These are phyloP conservation scores for Puccinia polysora DNA, from an alignment of 1,284 basidiomycete genomes.

Conservation along the genomic window DNA sequence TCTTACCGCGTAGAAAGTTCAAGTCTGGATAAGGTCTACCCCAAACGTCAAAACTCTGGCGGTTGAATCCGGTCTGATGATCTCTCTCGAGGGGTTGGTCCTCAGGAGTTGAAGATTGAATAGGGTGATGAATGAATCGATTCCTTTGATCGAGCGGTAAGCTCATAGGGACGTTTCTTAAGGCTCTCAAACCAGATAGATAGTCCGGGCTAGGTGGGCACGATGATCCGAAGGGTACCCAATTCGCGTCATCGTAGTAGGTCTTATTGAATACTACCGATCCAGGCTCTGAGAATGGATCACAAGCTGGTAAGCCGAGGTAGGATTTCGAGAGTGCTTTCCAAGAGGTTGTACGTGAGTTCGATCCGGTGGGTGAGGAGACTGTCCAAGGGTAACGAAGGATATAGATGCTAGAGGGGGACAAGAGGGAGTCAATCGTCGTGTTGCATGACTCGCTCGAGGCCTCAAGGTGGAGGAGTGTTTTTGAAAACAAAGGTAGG, in stretches of 20 bases:
- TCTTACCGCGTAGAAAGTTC: slow-evolving; percentile 47
- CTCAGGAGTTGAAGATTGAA: not conserved
- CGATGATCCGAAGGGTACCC: slow-evolving; percentile 46
- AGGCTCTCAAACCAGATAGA: slow-evolving; percentile 44
- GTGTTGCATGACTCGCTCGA: not conserved
- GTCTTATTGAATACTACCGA: slow-evolving; percentile 45
- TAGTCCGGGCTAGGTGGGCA: slow-evolving; percentile 49
- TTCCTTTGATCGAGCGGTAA: not conserved
- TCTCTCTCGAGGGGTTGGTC: not conserved
- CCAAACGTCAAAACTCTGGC: not conserved
- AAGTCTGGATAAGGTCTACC: slow-evolving; percentile 42
- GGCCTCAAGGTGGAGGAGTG: not conserved
- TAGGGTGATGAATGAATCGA: slow-evolving; percentile 1
- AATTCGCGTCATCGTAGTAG: slow-evolving; percentile 45
- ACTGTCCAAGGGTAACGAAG: slow-evolving; percentile 21
- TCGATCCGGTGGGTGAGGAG: not conserved
- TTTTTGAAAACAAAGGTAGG: not conserved
- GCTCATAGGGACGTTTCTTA: slow-evolving; percentile 27
- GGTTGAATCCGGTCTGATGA: not conserved
- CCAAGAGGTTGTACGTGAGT: slow-evolving; percentile 20
- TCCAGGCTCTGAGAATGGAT: slow-evolving; percentile 48
- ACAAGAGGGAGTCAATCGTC: not conserved
- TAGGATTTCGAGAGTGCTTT: not conserved
- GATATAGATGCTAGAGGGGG: not conserved
- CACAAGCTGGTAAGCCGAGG: slow-evolving; percentile 44